These are phyloP conservation scores for Nannochloris sp. DNA, from an alignment of 139 green algal genomes.

Conservation along the genomic window DNA sequence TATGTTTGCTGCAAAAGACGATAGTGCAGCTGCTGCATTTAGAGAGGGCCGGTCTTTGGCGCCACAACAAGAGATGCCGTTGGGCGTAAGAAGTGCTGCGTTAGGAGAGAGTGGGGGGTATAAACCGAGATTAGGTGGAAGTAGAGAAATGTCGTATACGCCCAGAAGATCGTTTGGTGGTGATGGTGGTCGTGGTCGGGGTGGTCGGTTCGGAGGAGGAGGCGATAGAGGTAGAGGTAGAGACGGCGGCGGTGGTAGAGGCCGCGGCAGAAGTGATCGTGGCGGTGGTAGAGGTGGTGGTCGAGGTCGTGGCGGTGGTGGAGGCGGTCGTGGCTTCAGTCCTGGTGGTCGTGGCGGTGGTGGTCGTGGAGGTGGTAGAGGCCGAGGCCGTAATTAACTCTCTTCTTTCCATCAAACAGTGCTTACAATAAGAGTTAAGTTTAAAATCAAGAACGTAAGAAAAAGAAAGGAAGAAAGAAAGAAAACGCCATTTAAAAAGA, in stretches of 20 bases:
- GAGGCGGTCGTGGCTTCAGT: conserved; percentile 7
- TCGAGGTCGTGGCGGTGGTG: conserved; percentile 5
- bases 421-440: background rate
- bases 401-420: too few species aligned
- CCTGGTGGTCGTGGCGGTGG: background rate
- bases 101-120: background rate
- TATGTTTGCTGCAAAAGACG: conserved; percentile 70
- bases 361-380: background rate
- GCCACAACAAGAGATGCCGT: conserved; percentile 36
- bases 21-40: conserved; percentile 55
- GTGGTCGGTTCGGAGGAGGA: conserved; percentile 2
- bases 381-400: background rate
- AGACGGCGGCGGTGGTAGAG: conserved; percentile 1
- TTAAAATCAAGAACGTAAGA: background rate
- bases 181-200: conserved; percentile 2
- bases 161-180: conserved; percentile 28
- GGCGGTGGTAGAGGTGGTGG: background rate
- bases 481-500: too few species aligned
- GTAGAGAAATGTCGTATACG: conserved; percentile 55
- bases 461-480: background rate
- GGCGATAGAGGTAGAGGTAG: conserved; percentile 5
- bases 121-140: conserved; percentile 38
- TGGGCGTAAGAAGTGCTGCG: conserved; percentile 39
- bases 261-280: conserved; percentile 4
- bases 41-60: conserved; percentile 35